Conservation (phyloP, 2,329 filamentous ascomycete species). For the Trichoderma endophyticum region DNA sequence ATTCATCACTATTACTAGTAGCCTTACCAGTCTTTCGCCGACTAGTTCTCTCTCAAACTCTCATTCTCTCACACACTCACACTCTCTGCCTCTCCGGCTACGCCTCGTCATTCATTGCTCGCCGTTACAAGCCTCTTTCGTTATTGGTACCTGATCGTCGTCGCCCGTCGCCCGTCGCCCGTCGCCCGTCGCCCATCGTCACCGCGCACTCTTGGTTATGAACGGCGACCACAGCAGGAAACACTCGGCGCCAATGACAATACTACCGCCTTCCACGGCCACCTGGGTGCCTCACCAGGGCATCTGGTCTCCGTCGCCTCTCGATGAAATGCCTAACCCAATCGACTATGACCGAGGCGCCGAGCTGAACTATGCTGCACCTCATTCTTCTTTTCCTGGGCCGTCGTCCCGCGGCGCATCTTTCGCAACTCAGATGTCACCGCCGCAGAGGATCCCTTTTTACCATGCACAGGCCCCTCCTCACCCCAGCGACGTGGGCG, state of each 20-base stretch:
- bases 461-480: constrained; percentile 32
- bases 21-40: background rate
- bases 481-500: constrained; percentile 13
- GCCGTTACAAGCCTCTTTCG: background rate
- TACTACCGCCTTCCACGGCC: background rate
- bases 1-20: background rate
- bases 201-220: background rate
- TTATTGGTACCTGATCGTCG: background rate
- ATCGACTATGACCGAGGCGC: background rate
- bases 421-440: constrained; percentile 14
- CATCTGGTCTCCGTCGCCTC: background rate
- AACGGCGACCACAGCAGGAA: constrained; percentile 25
- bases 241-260: constrained; percentile 19
- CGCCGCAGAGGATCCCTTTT: constrained; percentile 10
- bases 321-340: background rate
- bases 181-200: background rate
- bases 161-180: background rate
- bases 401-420: background rate
- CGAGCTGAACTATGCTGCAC: background rate
- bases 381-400: background rate
- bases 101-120: background rate
- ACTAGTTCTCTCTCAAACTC: background rate
- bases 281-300: background rate
- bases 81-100: background rate
- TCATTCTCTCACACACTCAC: background rate